phyloP scores from a whole-genome alignment of 768 basidiomycete species.

The Piloderma croceum region DNA sequence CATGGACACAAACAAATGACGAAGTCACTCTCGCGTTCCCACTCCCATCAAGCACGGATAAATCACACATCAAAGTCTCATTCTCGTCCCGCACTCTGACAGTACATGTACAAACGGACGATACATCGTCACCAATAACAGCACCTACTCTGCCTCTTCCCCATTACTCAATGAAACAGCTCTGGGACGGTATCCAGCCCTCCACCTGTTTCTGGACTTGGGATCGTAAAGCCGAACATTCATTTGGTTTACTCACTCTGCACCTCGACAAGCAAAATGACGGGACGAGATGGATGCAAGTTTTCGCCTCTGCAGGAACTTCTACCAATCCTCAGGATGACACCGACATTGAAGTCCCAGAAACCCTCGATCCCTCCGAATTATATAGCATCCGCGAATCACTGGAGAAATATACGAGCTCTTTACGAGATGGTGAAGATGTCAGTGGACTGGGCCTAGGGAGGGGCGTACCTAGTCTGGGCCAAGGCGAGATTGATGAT shows the following conservation, averaged over 20 bases:
- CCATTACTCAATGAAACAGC: conserved; percentile 50
- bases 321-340: conserved; percentile 19
- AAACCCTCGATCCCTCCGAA: conserved; percentile 84
- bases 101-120: conserved; percentile 46
- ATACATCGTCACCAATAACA: no score
- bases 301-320: conserved; percentile 59
- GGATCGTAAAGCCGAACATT: conserved; percentile 68
- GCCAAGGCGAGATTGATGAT: conserved; percentile 86
- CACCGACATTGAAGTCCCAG: conserved; percentile 67
- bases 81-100: conserved; percentile 65
- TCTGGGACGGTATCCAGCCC: conserved; percentile 79
- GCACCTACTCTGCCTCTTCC: conserved; percentile 41
- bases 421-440: conserved; percentile 54
- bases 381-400: conserved; percentile 73
- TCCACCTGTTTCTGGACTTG: conserved; percentile 91
- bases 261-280: conserved; percentile 85
- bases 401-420: conserved; percentile 80
- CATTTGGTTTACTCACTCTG: conserved; percentile 68
- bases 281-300: conserved; percentile 79
- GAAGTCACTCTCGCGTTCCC: conserved; percentile 80
- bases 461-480: conserved; percentile 69
- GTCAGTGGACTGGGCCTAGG: conserved; percentile 60
- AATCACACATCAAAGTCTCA: conserved; percentile 56
- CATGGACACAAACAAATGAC: conserved; percentile 87
- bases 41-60: conserved; percentile 65